These are phyloP conservation scores for Boletus rubroflammeus DNA, from an alignment of 768 basidiomycete species.

Conservation along the genomic window DNA sequence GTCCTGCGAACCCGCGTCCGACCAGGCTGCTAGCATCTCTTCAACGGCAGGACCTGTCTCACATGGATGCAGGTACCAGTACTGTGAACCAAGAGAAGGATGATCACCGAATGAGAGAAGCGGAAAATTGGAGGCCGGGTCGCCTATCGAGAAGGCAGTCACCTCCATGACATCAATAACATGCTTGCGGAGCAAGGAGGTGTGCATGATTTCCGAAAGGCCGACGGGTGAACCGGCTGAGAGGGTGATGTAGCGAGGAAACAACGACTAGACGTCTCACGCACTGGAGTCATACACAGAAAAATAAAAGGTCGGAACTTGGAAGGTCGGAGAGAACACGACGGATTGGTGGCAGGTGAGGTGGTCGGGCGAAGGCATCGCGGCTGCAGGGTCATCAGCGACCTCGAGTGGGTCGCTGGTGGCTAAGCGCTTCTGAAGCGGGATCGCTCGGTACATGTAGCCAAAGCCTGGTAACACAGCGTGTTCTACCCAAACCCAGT, in stretches of 20 bases:
- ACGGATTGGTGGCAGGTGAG: constrained; percentile 61
- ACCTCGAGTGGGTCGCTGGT: constrained; percentile 16
- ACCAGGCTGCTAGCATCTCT: constrained; percentile 59
- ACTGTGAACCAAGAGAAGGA: constrained; percentile 66
- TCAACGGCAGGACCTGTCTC: constrained; percentile 61
- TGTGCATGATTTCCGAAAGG: constrained; percentile 52
- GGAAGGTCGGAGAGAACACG: constrained; percentile 74
- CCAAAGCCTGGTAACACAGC: constrained; percentile 45
- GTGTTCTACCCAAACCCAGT: constrained; percentile 65
- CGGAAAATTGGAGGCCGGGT: constrained; percentile 57
- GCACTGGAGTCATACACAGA: constrained; percentile 61
- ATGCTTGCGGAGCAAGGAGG: constrained; percentile 55
- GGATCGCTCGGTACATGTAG: constrained; percentile 42
- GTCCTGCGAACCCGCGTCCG: neutral
- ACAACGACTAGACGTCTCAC: constrained; percentile 33
- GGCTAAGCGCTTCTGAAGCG: constrained; percentile 15
- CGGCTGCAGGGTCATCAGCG: constrained; percentile 40
- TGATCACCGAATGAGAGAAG: constrained; percentile 86
- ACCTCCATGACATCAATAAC: constrained; percentile 41
- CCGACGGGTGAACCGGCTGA: constrained; percentile 64
- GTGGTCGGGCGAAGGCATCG: constrained; percentile 25
- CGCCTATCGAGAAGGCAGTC: constrained; percentile 54
- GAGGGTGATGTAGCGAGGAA: constrained; percentile 13
- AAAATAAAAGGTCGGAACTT: constrained; percentile 84
- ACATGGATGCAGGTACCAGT: constrained; percentile 90